Evolutionary conservation across 2,329 filamentous ascomycete genomes (phyloP).

Genomic region (Tolypocladium capitatum): DNA sequence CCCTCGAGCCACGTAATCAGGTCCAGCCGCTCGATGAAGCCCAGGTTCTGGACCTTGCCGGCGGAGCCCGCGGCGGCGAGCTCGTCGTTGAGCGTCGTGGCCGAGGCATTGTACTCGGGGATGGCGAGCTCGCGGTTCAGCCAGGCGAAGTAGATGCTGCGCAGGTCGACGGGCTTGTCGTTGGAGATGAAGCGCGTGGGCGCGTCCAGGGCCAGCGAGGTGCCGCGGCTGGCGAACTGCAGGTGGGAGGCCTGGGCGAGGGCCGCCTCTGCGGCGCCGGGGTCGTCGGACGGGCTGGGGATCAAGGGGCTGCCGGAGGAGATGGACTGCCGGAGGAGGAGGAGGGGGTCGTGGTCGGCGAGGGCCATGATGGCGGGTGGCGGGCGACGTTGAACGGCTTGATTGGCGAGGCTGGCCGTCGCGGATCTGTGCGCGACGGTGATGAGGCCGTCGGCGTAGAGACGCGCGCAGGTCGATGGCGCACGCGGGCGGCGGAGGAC

Average conservation of each 20-base stretch:
- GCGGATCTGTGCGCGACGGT: not conserved
- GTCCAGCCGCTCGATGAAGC: constrained; percentile 84
- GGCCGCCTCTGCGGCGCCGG: constrained; percentile 44
- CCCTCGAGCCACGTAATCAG: constrained; percentile 89
- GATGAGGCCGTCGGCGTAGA: not conserved
- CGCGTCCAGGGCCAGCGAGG: constrained; percentile 54
- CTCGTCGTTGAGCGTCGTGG: constrained; percentile 68
- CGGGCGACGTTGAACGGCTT: not conserved
- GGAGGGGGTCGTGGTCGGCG: constrained; percentile 59
- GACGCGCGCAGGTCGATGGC: not conserved
- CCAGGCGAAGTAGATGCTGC: constrained; percentile 95
- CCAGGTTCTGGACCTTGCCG: constrained; percentile 70
- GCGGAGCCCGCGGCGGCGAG: constrained; percentile 46
- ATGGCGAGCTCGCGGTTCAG: constrained; percentile 82
- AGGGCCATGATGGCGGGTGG: constrained; percentile 36
- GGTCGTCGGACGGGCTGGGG: constrained; percentile 58
- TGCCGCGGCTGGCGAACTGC: constrained; percentile 52
- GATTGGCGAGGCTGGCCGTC: not conserved
- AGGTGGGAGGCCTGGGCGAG: constrained; percentile 70
- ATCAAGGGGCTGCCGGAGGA: constrained; percentile 55
- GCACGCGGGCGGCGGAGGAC: not conserved
- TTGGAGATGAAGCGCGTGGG: constrained; percentile 81
- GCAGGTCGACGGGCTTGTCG: constrained; percentile 64
- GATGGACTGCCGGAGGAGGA: constrained; percentile 75
- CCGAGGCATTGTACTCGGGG: constrained; percentile 79